Conservation (phyloP, 371 early-diverging fungal genomes). For the Mortierella sp. region DNA sequence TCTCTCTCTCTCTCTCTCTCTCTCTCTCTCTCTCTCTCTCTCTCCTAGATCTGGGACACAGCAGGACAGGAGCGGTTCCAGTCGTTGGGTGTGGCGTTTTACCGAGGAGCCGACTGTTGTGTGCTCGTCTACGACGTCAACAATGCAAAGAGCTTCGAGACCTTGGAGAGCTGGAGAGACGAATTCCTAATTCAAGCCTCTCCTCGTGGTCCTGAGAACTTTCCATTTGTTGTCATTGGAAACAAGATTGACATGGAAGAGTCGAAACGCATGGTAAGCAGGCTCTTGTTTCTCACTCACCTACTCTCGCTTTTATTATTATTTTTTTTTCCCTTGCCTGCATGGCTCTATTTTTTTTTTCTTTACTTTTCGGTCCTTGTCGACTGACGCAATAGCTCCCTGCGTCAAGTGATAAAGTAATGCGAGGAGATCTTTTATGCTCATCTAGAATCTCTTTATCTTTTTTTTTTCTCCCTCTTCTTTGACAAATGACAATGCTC, state of each 20-base stretch:
- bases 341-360: too few species aligned
- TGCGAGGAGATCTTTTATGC: not conserved
- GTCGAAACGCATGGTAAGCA: slow-evolving; percentile 81
- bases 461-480: not conserved
- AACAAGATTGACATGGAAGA: slow-evolving; percentile 98
- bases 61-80: slow-evolving; percentile 97
- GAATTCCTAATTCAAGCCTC: slow-evolving; percentile 94
- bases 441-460: too few species aligned
- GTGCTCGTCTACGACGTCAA: slow-evolving; percentile 96
- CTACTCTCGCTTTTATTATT: slow-evolving; percentile 1
- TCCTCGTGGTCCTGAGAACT: slow-evolving; percentile 93
- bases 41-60: slow-evolving; percentile 85
- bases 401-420: not conserved
- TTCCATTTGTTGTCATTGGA: slow-evolving; percentile 96
- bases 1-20: slow-evolving; percentile 9
- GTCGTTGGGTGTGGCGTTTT: slow-evolving; percentile 95
- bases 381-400: slow-evolving; percentile 4
- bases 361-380: too few species aligned
- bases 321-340: not conserved
- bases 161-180: slow-evolving; percentile 94
- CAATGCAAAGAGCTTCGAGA: slow-evolving; percentile 92
- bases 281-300: not conserved
- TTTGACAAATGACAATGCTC: not conserved
- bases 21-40: not conserved
- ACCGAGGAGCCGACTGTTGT: slow-evolving; percentile 98